Evolutionary conservation across 306 rosid genomes (phyloP).

Genomic region (Quercus alba): DNA sequence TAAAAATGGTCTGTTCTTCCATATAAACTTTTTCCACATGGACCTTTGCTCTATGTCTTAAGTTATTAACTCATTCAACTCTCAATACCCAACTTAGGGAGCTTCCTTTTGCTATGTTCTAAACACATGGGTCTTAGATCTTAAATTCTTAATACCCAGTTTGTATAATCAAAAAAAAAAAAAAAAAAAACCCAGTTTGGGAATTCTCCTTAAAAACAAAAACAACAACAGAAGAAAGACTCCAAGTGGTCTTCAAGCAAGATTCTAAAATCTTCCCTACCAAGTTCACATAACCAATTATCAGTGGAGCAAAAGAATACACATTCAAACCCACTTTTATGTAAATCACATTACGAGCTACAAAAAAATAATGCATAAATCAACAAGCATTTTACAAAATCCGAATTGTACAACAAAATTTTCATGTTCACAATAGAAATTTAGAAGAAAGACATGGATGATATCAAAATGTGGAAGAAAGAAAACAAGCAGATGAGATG

Average conservation of each 20-base stretch:
- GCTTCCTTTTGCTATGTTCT: background rate
- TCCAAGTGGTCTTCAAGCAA: background rate
- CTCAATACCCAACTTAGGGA: background rate
- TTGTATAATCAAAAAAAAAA: too few relatives aligned
- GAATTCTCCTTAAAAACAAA: too few relatives aligned
- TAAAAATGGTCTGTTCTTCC: too few relatives aligned
- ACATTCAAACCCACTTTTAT: background rate
- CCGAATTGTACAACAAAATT: background rate
- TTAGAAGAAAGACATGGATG: background rate
- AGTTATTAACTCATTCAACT: background rate
- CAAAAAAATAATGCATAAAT: background rate
- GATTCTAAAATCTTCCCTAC: background rate
- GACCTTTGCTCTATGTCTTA: too few relatives aligned
- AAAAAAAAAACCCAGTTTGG: too few relatives aligned
- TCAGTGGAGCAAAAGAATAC: background rate
- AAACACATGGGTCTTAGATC: background rate
- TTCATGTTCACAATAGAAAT: background rate
- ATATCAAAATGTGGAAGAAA: background rate
- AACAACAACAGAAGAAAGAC: too few relatives aligned
- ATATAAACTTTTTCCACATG: too few relatives aligned
- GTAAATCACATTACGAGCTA: too few relatives aligned
- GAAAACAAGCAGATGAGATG: too few relatives aligned
- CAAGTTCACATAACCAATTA: background rate
- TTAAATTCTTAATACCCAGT: too few relatives aligned
- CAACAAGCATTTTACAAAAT: background rate